These are phyloP conservation scores for Coemansia sp. DNA, from an alignment of 192 early-diverging fungal species.

Conservation along the genomic window DNA sequence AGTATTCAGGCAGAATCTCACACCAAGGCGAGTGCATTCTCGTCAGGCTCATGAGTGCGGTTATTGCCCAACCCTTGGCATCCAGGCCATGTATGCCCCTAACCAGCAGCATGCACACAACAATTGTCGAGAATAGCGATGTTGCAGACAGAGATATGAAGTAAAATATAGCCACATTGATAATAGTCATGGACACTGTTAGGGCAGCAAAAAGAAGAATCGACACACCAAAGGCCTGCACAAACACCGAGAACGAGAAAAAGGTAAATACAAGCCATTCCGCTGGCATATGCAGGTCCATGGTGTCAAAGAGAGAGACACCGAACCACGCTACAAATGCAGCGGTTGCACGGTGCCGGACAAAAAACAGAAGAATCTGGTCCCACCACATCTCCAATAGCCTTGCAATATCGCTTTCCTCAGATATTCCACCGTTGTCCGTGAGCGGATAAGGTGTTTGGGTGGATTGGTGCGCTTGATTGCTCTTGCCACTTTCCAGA, in stretches of 20 bases:
- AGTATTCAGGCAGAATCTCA: conserved; percentile 39
- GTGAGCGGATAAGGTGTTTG: background rate
- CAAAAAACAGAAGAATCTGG: conserved; percentile 33
- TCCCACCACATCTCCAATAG: conserved; percentile 37
- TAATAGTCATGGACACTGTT: conserved; percentile 35
- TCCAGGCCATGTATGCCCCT: conserved; percentile 48
- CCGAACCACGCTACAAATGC: conserved; percentile 37
- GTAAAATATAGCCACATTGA: conserved; percentile 42
- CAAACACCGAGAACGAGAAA: conserved; percentile 55
- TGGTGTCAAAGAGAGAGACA: conserved; percentile 37
- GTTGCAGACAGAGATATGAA: conserved; percentile 29
- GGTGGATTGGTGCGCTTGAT: background rate
- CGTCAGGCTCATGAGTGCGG: conserved; percentile 38
- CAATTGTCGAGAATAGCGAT: conserved; percentile 42
- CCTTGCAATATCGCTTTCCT: conserved; percentile 20
- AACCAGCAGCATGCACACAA: conserved; percentile 54
- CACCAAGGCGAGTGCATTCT: conserved; percentile 48
- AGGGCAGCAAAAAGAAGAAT: conserved; percentile 41
- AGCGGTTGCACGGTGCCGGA: conserved; percentile 40
- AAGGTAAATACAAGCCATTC: conserved; percentile 55
- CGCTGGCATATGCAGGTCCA: conserved; percentile 44
- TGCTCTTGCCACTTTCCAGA: background rate
- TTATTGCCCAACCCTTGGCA: conserved; percentile 44
- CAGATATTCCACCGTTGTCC: background rate
- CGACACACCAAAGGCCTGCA: conserved; percentile 54